Evolutionary conservation across 371 early-diverging fungal species (phyloP).

Genomic region (Mortierella sp.): DNA sequence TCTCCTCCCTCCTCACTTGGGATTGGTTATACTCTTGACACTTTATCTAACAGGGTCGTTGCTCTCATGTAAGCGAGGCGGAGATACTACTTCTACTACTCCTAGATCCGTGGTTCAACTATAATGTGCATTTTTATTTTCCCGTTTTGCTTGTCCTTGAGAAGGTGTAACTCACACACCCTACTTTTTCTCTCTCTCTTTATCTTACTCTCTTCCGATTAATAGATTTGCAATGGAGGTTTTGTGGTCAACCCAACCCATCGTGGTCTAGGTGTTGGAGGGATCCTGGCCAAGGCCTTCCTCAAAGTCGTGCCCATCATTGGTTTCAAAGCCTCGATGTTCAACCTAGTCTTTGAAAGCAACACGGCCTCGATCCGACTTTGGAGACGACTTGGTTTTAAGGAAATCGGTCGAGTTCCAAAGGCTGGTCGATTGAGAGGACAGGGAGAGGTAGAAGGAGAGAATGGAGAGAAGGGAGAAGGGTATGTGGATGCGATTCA

Average conservation of each 20-base stretch:
- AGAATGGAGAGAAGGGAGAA: constrained; percentile 34
- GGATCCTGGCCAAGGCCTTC: constrained; percentile 75
- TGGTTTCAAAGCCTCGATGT: constrained; percentile 81
- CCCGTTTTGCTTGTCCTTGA: neutral
- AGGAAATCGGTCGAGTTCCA: constrained; percentile 74
- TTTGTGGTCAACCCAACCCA: constrained; percentile 67
- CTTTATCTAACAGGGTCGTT: constrained; percentile 52
- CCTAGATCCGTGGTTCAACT: neutral
- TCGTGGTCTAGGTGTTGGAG: constrained; percentile 73
- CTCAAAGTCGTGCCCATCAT: constrained; percentile 68
- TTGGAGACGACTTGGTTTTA: constrained; percentile 76
- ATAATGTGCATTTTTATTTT: neutral
- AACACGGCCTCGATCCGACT: constrained; percentile 73
- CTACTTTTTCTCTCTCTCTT: neutral
- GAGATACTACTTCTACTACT: too few species aligned
- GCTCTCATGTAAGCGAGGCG: constrained; percentile 61
- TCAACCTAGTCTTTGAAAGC: constrained; percentile 82
- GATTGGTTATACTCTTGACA: too few species aligned
- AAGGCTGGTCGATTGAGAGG: constrained; percentile 65
- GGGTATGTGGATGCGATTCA: constrained; percentile 76
- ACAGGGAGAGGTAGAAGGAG: constrained; percentile 22
- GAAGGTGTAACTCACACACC: neutral
- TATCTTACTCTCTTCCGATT: neutral
- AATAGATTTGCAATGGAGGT: constrained; percentile 79
- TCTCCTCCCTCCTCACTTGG: too few species aligned